A percentile compares a stretch with the other conserved stretches of the same genome.
phyloP scores from a whole-genome alignment of 495 filamentous ascomycete species.

The Talaromyces trachyspermus region DNA sequence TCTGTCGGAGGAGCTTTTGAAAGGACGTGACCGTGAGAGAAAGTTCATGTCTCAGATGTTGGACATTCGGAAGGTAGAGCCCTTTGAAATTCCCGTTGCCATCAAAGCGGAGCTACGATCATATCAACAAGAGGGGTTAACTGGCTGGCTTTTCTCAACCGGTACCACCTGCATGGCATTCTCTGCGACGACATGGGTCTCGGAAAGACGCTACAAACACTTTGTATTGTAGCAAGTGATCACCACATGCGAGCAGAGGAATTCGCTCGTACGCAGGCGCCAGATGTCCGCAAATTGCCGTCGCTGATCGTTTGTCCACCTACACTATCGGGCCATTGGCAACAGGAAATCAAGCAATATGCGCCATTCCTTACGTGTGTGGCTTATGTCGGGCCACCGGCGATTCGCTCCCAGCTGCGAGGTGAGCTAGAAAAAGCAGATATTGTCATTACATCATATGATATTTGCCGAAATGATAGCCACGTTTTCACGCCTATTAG shows the following conservation, averaged over 20 bases:
- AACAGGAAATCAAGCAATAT: constrained; percentile 91
- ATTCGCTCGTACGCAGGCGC: constrained; percentile 66
- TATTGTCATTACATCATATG: constrained; percentile 94
- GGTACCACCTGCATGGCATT: constrained; percentile 94
- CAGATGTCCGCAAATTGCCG: constrained; percentile 71
- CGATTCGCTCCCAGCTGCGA: constrained; percentile 63
- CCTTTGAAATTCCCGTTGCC: constrained; percentile 85
- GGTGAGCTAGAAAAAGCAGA: constrained; percentile 66
- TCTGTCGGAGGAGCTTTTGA: constrained; percentile 76
- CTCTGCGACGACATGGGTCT: constrained; percentile 99
- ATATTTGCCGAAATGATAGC: constrained; percentile 90
- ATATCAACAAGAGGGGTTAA: constrained; percentile 99
- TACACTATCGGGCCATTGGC: constrained; percentile 97
- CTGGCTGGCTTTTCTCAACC: constrained; percentile 96
- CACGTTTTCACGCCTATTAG: constrained; percentile 73
- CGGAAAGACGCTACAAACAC: constrained; percentile 92
- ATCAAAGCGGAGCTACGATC: constrained; percentile 94
- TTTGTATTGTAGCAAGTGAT: constrained; percentile 96
- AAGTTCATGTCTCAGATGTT: constrained; percentile 97
- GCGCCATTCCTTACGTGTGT: constrained; percentile 87
- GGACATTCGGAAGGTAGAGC: constrained; percentile 89
- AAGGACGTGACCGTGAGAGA: constrained; percentile 83
- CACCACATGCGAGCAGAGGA: constrained; percentile 90
- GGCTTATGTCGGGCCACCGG: constrained; percentile 82
- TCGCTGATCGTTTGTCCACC: constrained; percentile 95